phyloP scores from a whole-genome alignment of 1,284 basidiomycete genomes.

The Pisolithus thermaeus region DNA sequence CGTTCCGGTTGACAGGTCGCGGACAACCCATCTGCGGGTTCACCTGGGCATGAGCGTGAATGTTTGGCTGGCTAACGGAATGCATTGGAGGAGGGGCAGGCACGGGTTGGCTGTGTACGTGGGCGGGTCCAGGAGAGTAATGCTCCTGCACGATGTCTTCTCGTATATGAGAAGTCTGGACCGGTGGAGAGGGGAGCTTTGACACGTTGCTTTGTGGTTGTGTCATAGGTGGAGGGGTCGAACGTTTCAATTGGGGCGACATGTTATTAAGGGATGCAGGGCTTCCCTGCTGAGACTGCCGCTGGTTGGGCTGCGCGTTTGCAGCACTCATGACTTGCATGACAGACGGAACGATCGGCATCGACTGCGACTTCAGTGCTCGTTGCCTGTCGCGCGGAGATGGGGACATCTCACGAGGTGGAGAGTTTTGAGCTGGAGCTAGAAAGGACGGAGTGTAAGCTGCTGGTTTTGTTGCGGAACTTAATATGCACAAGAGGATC shows the following conservation, averaged over 20 bases:
- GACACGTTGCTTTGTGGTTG: constrained; percentile 31
- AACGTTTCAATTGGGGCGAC: constrained; percentile 36
- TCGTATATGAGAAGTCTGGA: constrained; percentile 18
- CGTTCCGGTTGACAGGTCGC: constrained; percentile 50
- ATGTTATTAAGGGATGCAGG: constrained; percentile 50
- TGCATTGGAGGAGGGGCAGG: constrained; percentile 23
- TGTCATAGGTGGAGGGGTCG: constrained; percentile 33
- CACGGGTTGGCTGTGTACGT: constrained; percentile 20
- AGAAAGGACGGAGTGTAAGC: constrained; percentile 3
- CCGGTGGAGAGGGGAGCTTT: constrained; percentile 38
- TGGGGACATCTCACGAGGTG: constrained; percentile 58
- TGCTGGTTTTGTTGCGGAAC: constrained; percentile 2
- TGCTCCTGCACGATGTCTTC: constrained; percentile 27
- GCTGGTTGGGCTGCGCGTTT: constrained; percentile 27
- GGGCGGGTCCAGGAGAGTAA: constrained; percentile 19
- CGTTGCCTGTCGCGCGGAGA: constrained; percentile 62
- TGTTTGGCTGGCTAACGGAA: constrained; percentile 30
- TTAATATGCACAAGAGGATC: constrained; percentile 7
- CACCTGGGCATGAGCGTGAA: constrained; percentile 24
- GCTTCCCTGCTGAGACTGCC: constrained; percentile 43
- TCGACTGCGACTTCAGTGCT: constrained; percentile 52
- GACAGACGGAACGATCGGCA: constrained; percentile 54
- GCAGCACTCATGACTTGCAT: constrained; percentile 41
- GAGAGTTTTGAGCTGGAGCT: constrained; percentile 32
- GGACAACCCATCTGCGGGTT: constrained; percentile 43